Percentiles rank a stretch among this genome's conserved stretches.
phyloP scores from a whole-genome alignment of 1,284 basidiomycete genomes.

The Cystobasidium slooffiae region DNA sequence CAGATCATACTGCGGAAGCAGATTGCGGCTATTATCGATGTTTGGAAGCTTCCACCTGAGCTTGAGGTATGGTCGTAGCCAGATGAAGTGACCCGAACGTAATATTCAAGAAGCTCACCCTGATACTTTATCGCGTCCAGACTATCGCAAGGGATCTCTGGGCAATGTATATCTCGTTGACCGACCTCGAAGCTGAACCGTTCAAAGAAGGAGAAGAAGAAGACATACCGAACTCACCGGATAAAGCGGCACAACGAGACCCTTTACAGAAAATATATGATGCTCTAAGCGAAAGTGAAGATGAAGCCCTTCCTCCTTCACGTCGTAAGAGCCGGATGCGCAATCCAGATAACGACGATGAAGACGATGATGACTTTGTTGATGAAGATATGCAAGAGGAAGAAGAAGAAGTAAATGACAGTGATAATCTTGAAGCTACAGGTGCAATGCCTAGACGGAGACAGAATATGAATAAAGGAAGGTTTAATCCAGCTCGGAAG shows the following conservation, averaged over 20 bases:
- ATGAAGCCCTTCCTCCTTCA: slow-evolving; percentile 16
- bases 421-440: too few species aligned
- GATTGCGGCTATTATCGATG: slow-evolving; percentile 24
- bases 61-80: slow-evolving; percentile 30
- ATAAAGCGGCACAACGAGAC: background rate
- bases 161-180: slow-evolving; percentile 39
- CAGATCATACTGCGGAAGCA: slow-evolving; percentile 44
- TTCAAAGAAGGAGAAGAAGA: slow-evolving; percentile 27
- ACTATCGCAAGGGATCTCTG: slow-evolving; percentile 42
- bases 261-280: slow-evolving; percentile 32
- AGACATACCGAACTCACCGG: background rate
- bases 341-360: background rate
- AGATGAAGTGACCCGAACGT: background rate
- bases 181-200: slow-evolving; percentile 33
- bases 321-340: background rate
- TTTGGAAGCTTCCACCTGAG: slow-evolving; percentile 40
- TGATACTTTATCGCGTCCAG: slow-evolving; percentile 1
- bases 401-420: background rate
- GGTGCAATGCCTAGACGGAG: background rate
- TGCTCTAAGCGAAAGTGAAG: slow-evolving; percentile 27
- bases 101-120: background rate
- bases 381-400: background rate
- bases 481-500: slow-evolving; percentile 3
- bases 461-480: background rate
- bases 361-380: background rate